Evolutionary conservation across 1,139 yeast species (phyloP), one percentile per base, ranked within the genome.

Genomic region (Kazachstania sp.): DNA sequence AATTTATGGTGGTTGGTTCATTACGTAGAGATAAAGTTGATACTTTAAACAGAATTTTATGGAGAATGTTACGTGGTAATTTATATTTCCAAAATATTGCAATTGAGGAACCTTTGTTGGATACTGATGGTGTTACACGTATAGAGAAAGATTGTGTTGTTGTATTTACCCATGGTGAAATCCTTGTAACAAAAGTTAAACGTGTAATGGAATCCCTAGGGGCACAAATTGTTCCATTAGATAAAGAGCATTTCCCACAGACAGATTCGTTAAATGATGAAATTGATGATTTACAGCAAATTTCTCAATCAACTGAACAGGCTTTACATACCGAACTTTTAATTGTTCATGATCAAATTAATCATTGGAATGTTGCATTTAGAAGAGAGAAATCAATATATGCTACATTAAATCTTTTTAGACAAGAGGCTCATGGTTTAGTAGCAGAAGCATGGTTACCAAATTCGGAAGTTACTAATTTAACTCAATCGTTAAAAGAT

Each of bases 401-500:
- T 61, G 71, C 75, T 35, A 73, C 83, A 9, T 73, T 84, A 77
- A 84, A 84, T 63, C 67, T 70, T 38, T 83, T 86, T 60, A 81
- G 78, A 61, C 79, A 78, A 57, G 88, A 82, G 59, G 72, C 75
- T 43, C 73, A 78, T 29, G 79, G 90, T 28, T 71, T 84, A 52
- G 73, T 83, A 41, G 86, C 83, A 15, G 92, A 84, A 70, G 94
- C 92, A 31, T 85, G 94, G 94, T 71, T 82, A 15, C 92, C 94
- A 47, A 71, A 77, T 2, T 77, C 78, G 50, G 86, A 81, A 50
- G 59, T 73, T 30, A 54, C 53, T 1, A 43, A 51, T 9, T 54
- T 67, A 23, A 60, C 64, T 48, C 49, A 60, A 20, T 60, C 70
- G 1, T 52, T 75, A 43, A 71, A 71, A 47, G 70, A 67, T 41